Evolutionary conservation across 1,284 basidiomycete genomes (phyloP).

Genomic region (Cryptococcus sp.): DNA sequence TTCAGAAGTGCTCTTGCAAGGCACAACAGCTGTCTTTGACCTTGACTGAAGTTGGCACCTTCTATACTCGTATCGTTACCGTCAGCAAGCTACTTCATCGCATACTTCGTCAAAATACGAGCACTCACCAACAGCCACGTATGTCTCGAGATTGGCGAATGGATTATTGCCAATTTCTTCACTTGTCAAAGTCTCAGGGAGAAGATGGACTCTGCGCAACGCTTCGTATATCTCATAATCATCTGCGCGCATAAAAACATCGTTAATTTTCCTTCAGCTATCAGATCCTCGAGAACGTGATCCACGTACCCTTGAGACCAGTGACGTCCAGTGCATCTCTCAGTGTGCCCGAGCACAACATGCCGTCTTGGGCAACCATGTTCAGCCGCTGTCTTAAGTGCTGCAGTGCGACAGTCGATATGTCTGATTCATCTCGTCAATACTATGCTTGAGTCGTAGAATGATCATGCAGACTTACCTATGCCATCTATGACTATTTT

Average conservation of each 20-base stretch:
- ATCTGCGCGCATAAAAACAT: constrained; percentile 16
- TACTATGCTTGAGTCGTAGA: neutral
- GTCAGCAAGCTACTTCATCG: neutral
- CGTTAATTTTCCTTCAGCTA: constrained; percentile 20
- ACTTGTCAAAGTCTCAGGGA: constrained; percentile 45
- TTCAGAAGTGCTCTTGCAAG: constrained; percentile 71
- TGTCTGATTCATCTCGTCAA: constrained; percentile 39
- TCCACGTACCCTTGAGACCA: constrained; percentile 25
- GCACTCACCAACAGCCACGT: constrained; percentile 37
- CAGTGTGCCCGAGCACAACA: constrained; percentile 58
- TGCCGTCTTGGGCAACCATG: constrained; percentile 55
- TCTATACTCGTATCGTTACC: constrained; percentile 17
- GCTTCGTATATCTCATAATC: constrained; percentile 62
- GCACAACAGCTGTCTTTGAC: constrained; percentile 75
- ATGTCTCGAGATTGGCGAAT: constrained; percentile 60
- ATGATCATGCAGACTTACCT: constrained; percentile 50
- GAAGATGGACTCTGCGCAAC: constrained; percentile 60
- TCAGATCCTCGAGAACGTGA: neutral
- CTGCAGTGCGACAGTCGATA: constrained; percentile 60
- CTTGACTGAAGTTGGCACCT: constrained; percentile 71
- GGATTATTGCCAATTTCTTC: constrained; percentile 55
- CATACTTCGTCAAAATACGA: constrained; percentile 35
- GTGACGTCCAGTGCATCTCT: constrained; percentile 64
- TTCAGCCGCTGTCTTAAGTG: constrained; percentile 64
- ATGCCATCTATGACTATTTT: constrained; percentile 69